Evolutionary conservation across 768 basidiomycete species (phyloP).

Genomic region (Leccinum pellstonianum): DNA sequence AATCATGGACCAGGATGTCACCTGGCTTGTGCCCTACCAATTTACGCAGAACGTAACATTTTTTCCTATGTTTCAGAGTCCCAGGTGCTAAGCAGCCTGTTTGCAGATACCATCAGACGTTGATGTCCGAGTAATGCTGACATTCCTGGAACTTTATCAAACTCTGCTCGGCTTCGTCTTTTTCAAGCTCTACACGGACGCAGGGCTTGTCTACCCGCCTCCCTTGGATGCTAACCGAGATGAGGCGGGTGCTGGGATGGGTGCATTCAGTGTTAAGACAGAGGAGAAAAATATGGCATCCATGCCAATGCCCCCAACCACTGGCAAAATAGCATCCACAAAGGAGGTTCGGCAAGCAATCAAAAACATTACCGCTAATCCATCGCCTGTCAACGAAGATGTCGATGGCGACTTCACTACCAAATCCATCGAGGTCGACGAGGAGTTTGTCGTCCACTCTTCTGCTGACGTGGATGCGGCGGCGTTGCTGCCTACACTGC

Average conservation of each 20-base stretch:
- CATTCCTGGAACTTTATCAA: conserved; percentile 97
- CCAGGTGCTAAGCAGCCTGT: conserved; percentile 9
- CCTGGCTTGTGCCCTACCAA: conserved; percentile 96
- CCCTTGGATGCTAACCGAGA: conserved; percentile 81
- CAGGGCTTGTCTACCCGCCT: conserved; percentile 92
- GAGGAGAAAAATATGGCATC: conserved; percentile 27
- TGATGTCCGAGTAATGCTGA: conserved; percentile 96
- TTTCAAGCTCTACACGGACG: conserved; percentile 98
- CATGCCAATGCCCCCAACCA: conserved; percentile 18
- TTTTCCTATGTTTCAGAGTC: conserved; percentile 1
- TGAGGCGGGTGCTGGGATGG: conserved; percentile 83
- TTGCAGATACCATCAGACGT: conserved; percentile 88
- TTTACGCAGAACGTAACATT: conserved; percentile 87
- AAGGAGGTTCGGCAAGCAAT: conserved; percentile 53
- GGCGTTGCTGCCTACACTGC: conserved; percentile 63
- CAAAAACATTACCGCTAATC: conserved; percentile 40
- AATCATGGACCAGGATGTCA: conserved; percentile 87
- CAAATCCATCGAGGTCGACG: conserved; percentile 40
- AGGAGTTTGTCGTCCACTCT: conserved; percentile 67
- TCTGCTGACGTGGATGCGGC: conserved; percentile 50
- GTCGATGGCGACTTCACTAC: conserved; percentile 36
- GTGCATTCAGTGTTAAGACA: conserved; percentile 77
- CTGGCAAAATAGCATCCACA: conserved; percentile 44
- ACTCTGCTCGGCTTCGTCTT: conserved; percentile 93
- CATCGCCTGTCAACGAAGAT: conserved; percentile 33